These are phyloP conservation scores for Wickerhamomyces strasburgensis DNA, from an alignment of 805 yeast genomes.

Conservation along the genomic window DNA sequence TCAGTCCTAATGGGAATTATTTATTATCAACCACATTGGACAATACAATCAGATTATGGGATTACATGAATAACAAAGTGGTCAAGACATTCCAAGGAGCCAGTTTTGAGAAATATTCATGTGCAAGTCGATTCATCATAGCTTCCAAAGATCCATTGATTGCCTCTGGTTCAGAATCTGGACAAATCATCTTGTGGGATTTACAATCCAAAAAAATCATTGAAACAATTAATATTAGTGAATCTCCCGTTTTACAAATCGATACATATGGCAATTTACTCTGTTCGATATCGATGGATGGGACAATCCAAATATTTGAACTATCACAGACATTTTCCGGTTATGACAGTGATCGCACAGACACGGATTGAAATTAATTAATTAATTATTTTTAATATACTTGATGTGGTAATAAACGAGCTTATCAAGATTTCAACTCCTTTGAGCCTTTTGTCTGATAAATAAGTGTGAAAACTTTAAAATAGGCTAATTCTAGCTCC, in stretches of 20 bases:
- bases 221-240: constrained; percentile 5
- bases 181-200: constrained; percentile 59
- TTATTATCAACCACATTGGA: constrained; percentile 76
- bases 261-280: constrained; percentile 10
- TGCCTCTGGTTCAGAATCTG: constrained; percentile 57
- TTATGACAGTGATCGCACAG: constrained; percentile 11
- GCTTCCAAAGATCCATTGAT: constrained; percentile 34
- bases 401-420: too few relatives aligned
- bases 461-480: too few relatives aligned
- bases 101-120: constrained; percentile 40
- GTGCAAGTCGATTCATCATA: constrained; percentile 49
- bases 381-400: too few relatives aligned
- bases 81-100: constrained; percentile 60
- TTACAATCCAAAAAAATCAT: constrained; percentile 53
- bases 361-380: constrained; percentile 12
- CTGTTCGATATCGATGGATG: constrained; percentile 11
- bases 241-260: constrained; percentile 13
- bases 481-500: too few relatives aligned
- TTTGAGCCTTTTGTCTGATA: too few relatives aligned
- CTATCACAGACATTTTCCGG: constrained; percentile 4
- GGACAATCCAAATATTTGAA: constrained; percentile 8
- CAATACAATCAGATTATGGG: constrained; percentile 79
- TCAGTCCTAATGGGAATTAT: constrained; percentile 78
- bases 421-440: too few relatives aligned
- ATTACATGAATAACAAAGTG: constrained; percentile 73